phyloP scores from a whole-genome alignment of 2,329 filamentous ascomycete species.

The Dothideomycetes sp. region DNA sequence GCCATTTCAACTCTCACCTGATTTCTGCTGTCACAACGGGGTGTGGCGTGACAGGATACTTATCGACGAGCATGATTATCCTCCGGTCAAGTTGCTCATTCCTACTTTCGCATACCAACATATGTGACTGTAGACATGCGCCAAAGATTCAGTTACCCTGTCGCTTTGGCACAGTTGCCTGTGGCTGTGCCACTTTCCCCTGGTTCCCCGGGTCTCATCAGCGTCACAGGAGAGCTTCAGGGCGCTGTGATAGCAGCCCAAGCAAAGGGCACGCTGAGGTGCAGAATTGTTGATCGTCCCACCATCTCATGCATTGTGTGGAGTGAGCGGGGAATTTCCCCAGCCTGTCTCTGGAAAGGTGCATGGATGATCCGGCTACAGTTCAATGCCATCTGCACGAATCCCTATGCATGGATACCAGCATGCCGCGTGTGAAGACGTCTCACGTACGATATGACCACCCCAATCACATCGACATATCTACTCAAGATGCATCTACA shows the following conservation, averaged over 20 bases:
- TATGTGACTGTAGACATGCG: too few relatives aligned
- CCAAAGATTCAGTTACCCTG: too few relatives aligned
- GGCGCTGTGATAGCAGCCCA: background rate
- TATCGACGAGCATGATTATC: too few relatives aligned
- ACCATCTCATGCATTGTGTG: background rate
- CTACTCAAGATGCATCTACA: too few relatives aligned
- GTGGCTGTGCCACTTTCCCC: background rate
- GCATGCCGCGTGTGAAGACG: background rate
- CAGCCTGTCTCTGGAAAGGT: background rate
- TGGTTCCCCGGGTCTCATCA: background rate
- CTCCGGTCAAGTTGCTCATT: too few relatives aligned
- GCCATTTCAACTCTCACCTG: too few relatives aligned
- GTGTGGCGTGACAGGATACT: too few relatives aligned
- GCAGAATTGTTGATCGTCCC: background rate
- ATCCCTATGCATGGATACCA: background rate
- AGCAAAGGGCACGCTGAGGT: background rate
- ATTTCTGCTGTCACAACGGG: too few relatives aligned
- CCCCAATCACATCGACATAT: too few relatives aligned
- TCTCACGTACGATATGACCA: background rate
- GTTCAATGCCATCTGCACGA: background rate
- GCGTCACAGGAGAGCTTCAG: background rate
- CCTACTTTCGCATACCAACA: too few relatives aligned
- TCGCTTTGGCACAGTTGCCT: too few relatives aligned
- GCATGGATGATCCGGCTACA: background rate
- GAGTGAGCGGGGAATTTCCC: background rate